phyloP scores from a whole-genome alignment of 2,329 filamentous ascomycete genomes.

The Neofusicoccum umdonicola region DNA sequence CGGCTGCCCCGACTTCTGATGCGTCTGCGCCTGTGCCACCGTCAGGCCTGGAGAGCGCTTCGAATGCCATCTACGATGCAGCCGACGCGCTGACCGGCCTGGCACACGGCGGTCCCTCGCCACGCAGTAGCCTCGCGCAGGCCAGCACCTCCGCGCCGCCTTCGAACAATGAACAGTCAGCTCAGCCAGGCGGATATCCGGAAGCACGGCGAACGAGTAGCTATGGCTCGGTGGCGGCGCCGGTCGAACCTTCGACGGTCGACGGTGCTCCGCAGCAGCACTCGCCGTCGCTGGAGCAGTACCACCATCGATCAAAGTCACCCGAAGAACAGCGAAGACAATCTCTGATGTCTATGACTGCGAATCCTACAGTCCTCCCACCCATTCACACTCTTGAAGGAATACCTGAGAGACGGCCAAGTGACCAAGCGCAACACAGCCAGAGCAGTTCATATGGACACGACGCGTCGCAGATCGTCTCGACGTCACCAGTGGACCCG shows the following conservation, averaged over 20 bases:
- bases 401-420: neutral
- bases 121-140: neutral
- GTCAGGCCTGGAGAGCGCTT: neutral
- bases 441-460: conserved; percentile 23
- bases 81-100: conserved; percentile 40
- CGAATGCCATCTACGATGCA: conserved; percentile 34
- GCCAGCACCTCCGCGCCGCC: neutral
- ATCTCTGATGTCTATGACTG: conserved; percentile 32
- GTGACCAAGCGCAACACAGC: neutral
- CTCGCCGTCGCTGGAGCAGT: conserved; percentile 48
- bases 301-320: conserved; percentile 46
- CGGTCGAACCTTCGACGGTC: conserved; percentile 41
- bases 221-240: conserved; percentile 33
- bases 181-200: neutral
- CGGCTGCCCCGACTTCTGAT: neutral
- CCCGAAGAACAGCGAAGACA: conserved; percentile 43
- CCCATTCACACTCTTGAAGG: conserved; percentile 35
- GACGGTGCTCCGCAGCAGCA: conserved; percentile 30
- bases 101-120: conserved; percentile 21
- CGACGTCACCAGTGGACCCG: conserved; percentile 16
- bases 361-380: conserved; percentile 37
- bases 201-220: conserved; percentile 33
- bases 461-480: conserved; percentile 28
- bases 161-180: conserved; percentile 1
- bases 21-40: neutral